Evolutionary conservation across 768 basidiomycete genomes (phyloP).

Genomic region (Boletus tomentosulus): DNA sequence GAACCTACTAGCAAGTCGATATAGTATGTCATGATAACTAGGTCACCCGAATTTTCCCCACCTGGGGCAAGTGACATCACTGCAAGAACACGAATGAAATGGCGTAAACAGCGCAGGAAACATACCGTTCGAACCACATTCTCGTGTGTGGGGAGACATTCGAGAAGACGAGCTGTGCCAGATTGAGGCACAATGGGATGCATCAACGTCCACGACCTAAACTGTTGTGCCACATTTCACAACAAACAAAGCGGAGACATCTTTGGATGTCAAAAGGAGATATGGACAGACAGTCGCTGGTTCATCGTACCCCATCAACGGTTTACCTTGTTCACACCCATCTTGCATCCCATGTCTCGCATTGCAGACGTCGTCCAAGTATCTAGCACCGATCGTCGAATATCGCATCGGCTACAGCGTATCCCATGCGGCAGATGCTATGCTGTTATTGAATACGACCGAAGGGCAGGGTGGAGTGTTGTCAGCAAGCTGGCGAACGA

Average conservation of each 20-base stretch:
- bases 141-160: conserved; percentile 16
- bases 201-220: conserved; percentile 15
- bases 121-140: conserved; percentile 19
- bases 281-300: conserved; percentile 1
- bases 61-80: conserved; percentile 10
- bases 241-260: conserved; percentile 29
- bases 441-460: conserved; percentile 25
- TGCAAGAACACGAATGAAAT: conserved; percentile 19
- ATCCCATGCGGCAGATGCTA: conserved; percentile 28
- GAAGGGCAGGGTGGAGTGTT: conserved; percentile 21
- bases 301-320: conserved; percentile 4
- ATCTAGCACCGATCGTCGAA: conserved; percentile 9
- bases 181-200: conserved; percentile 20
- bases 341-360: conserved; percentile 17
- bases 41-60: conserved; percentile 7
- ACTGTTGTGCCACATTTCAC: conserved; percentile 24
- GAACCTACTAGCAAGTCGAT: conserved; percentile 8
- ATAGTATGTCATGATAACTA: conserved; percentile 7
- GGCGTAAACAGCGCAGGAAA: conserved; percentile 19
- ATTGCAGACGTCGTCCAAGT: conserved; percentile 6
- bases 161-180: conserved; percentile 17
- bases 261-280: conserved; percentile 21
- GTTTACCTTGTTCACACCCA: conserved; percentile 11
- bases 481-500: conserved; percentile 26
- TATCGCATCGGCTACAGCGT: conserved; percentile 6